Evolutionary conservation across 768 basidiomycete species (phyloP).

Genomic region (Russula sp.): DNA sequence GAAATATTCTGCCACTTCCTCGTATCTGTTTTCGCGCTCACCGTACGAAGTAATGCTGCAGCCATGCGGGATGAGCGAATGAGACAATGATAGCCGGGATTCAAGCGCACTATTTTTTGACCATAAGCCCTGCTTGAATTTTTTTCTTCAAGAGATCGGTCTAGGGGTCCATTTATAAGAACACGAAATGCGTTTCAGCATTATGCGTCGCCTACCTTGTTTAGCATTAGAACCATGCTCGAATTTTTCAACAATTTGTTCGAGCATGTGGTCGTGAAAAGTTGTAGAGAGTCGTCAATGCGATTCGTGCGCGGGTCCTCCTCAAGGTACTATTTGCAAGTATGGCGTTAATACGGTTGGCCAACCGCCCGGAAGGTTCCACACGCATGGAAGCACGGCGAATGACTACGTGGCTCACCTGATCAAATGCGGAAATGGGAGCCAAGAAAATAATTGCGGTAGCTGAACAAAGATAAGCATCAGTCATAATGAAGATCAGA

Average conservation of each 20-base stretch:
- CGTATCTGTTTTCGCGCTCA: constrained; percentile 62
- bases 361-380: constrained; percentile 26
- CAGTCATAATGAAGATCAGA: neutral
- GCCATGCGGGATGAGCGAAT: neutral
- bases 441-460: constrained; percentile 84
- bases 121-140: constrained; percentile 59
- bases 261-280: constrained; percentile 81
- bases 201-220: constrained; percentile 58
- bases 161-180: constrained; percentile 45
- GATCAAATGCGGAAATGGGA: constrained; percentile 83
- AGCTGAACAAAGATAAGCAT: constrained; percentile 37
- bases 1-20: constrained; percentile 72
- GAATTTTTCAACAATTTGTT: constrained; percentile 68
- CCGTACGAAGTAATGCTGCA: constrained; percentile 72
- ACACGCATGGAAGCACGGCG: neutral
- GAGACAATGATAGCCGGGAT: neutral
- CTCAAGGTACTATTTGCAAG: constrained; percentile 59
- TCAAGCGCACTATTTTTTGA: constrained; percentile 71
- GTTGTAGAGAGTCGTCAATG: constrained; percentile 83
- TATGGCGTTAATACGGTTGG: constrained; percentile 34
- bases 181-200: constrained; percentile 23
- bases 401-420: constrained; percentile 40
- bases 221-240: constrained; percentile 49
- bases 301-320: constrained; percentile 82
- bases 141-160: constrained; percentile 73